Evolutionary conservation across 1,139 yeast genomes (phyloP).

Genomic region (Yamadazyma epiphylla): DNA sequence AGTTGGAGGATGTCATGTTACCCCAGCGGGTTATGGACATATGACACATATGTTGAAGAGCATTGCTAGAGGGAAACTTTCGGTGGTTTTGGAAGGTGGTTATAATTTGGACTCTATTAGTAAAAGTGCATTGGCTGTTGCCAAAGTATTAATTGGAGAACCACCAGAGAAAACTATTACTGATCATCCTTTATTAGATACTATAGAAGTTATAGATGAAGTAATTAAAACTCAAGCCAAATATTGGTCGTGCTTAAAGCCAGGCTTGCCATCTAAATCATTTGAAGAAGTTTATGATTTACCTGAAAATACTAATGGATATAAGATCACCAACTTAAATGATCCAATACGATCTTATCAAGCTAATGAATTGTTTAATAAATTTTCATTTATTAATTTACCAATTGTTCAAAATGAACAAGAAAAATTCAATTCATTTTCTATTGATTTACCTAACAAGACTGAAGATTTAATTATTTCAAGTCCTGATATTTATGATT

Average conservation of each 20-base stretch:
- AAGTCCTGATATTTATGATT: constrained; percentile 65
- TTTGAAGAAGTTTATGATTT: constrained; percentile 42
- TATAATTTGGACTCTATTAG: constrained; percentile 91
- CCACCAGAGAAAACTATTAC: constrained; percentile 78
- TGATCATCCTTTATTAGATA: constrained; percentile 66
- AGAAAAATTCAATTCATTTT: constrained; percentile 26
- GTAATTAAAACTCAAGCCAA: constrained; percentile 78
- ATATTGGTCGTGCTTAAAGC: constrained; percentile 83
- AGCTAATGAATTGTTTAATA: constrained; percentile 50
- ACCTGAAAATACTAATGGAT: constrained; percentile 22
- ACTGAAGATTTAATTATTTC: constrained; percentile 72
- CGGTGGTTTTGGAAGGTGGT: constrained; percentile 95
- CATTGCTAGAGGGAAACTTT: constrained; percentile 81
- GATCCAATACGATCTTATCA: constrained; percentile 77
- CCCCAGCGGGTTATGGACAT: constrained; percentile 94
- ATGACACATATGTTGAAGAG: constrained; percentile 92
- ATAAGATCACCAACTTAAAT: constrained; percentile 46
- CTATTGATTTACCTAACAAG: constrained; percentile 45
- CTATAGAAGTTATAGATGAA: constrained; percentile 82
- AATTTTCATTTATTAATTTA: constrained; percentile 58
- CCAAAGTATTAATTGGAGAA: constrained; percentile 89
- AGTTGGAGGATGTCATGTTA: constrained; percentile 95
- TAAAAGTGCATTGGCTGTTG: constrained; percentile 85
- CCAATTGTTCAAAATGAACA: constrained; percentile 50
- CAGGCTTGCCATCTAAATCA: constrained; percentile 48